These are phyloP conservation scores for Chytriomyces confervae DNA, from an alignment of 192 early-diverging fungal species.

Conservation along the genomic window DNA sequence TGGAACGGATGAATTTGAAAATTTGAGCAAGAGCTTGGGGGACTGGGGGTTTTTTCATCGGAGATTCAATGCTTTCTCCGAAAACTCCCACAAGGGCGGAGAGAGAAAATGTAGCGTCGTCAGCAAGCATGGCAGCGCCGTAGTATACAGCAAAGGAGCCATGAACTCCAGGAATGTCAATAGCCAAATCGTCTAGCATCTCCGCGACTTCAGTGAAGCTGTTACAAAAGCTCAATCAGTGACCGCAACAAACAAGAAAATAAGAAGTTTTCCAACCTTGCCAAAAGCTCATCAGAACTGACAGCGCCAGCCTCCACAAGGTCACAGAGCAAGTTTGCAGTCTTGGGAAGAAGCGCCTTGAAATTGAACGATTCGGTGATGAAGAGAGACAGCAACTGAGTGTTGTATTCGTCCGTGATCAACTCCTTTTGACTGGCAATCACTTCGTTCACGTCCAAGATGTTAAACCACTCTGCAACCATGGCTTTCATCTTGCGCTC, in stretches of 20 bases:
- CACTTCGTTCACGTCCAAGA: constrained; percentile 66
- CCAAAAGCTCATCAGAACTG: constrained; percentile 49
- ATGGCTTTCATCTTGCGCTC: constrained; percentile 62
- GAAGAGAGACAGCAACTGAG: constrained; percentile 57
- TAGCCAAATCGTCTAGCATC: constrained; percentile 71
- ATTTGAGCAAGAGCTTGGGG: constrained; percentile 42
- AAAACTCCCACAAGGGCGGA: constrained; percentile 39
- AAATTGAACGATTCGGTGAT: constrained; percentile 52
- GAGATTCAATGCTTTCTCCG: constrained; percentile 28
- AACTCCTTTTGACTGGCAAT: constrained; percentile 74
- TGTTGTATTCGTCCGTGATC: constrained; percentile 60
- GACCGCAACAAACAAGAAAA: not conserved
- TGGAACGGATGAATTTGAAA: constrained; percentile 25
- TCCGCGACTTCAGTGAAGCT: constrained; percentile 62
- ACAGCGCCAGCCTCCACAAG: constrained; percentile 54
- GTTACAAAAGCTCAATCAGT: not conserved
- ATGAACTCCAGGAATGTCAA: constrained; percentile 74
- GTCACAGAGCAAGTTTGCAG: constrained; percentile 34
- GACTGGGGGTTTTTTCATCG: constrained; percentile 38
- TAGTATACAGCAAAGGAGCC: constrained; percentile 56
- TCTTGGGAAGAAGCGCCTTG: constrained; percentile 41
- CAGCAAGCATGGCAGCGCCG: constrained; percentile 61
- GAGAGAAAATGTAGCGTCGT: constrained; percentile 57
- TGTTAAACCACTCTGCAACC: constrained; percentile 65
- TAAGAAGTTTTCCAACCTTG: constrained; percentile 4